Evolutionary conservation across 1,284 basidiomycete genomes (phyloP).

Genomic region (Malassezia sp.): DNA sequence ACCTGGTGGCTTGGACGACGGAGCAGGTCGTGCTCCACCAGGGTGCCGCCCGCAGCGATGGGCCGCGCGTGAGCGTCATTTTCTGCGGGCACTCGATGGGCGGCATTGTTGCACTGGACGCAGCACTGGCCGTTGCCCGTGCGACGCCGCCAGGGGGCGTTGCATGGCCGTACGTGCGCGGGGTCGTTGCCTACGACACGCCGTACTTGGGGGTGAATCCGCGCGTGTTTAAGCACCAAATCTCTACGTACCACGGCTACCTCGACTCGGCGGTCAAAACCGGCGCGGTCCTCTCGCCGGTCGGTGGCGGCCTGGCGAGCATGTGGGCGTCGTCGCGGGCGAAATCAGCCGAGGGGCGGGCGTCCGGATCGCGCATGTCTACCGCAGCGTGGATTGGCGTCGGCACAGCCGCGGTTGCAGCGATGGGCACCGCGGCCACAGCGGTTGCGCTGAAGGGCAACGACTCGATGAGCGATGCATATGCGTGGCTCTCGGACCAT

Average conservation of each 20-base stretch:
- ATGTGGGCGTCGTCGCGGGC: not conserved
- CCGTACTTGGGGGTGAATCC: constrained; percentile 59
- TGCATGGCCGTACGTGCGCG: constrained; percentile 68
- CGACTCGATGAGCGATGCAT: constrained; percentile 50
- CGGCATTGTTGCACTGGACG: constrained; percentile 62
- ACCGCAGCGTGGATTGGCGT: constrained; percentile 9
- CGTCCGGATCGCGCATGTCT: constrained; percentile 6
- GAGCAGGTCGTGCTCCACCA: too few species aligned
- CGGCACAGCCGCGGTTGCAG: constrained; percentile 51
- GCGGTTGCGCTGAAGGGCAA: constrained; percentile 55
- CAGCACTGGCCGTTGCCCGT: constrained; percentile 51
- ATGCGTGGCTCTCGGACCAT: constrained; percentile 67
- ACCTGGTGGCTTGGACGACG: constrained; percentile 21
- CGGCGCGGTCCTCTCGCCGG: constrained; percentile 40
- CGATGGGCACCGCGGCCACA: constrained; percentile 65
- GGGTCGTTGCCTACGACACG: constrained; percentile 76
- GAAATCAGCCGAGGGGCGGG: constrained; percentile 1
- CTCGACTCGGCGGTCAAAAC: not conserved
- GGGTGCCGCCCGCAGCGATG: too few species aligned
- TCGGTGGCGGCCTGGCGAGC: constrained; percentile 29
- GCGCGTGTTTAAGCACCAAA: constrained; percentile 68
- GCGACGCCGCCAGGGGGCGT: constrained; percentile 51
- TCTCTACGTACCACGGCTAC: constrained; percentile 55
- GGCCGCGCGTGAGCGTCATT: constrained; percentile 69
- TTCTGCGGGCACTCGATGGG: constrained; percentile 68